A percentile compares a stretch with the other conserved stretches of the same genome.
Evolutionary conservation across 2,329 filamentous ascomycete genomes (phyloP).

Genomic region (Arthrobotrys sinensis): DNA sequence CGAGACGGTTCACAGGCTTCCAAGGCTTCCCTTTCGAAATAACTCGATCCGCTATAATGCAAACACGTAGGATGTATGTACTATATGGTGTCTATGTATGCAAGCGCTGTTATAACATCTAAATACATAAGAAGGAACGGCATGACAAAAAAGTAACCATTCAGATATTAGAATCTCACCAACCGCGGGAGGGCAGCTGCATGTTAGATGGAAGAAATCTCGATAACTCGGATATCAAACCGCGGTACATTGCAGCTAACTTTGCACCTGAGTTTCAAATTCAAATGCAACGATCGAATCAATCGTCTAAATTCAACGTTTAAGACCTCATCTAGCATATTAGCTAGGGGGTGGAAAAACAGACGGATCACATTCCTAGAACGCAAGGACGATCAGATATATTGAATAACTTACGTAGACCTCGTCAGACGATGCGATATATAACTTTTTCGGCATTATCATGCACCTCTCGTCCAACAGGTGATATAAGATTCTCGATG

Average conservation of each 20-base stretch:
- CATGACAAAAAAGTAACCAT: conserved; percentile 33
- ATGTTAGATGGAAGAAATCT: conserved; percentile 40
- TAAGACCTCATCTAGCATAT: conserved; percentile 9
- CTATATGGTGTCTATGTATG: conserved; percentile 26
- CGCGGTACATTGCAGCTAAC: conserved; percentile 8
- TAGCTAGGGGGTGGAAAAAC: conserved; percentile 10
- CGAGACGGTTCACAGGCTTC: conserved; percentile 21
- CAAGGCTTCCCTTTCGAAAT: conserved; percentile 24
- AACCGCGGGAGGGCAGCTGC: conserved; percentile 44
- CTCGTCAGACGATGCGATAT: conserved; percentile 49
- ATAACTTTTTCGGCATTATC: conserved; percentile 28
- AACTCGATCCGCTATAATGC: conserved; percentile 21
- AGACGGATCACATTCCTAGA: conserved; percentile 35
- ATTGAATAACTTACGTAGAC: conserved; percentile 30
- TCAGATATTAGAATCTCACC: conserved; percentile 24
- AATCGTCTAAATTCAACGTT: conserved; percentile 1
- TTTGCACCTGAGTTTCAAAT: conserved; percentile 10
- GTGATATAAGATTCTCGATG: conserved; percentile 40
- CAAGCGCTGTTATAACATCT: conserved; percentile 44
- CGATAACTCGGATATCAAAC: conserved; percentile 31
- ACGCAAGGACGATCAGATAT: conserved; percentile 38
- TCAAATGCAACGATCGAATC: background rate
- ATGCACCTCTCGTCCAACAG: conserved; percentile 44
- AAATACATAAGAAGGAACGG: conserved; percentile 13
- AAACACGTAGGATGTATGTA: conserved; percentile 19